Evolutionary conservation across 2,329 filamentous ascomycete genomes (phyloP).

Genomic region (Aspergillus sp.): DNA sequence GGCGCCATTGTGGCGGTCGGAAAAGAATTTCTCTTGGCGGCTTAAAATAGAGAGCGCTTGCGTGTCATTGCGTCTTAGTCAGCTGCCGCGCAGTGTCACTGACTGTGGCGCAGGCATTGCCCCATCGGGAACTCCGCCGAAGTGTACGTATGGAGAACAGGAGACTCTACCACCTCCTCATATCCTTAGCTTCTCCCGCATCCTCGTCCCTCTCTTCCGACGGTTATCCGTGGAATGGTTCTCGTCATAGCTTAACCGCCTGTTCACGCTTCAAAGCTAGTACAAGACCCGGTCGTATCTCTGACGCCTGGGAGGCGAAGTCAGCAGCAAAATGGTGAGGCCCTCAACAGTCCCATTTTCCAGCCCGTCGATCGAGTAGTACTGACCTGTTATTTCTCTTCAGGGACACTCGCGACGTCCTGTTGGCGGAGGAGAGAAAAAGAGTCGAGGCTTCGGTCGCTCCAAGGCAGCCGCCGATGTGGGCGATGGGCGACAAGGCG

Average conservation of each 20-base stretch:
- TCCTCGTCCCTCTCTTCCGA: background rate
- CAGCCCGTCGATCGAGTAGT: too few species aligned
- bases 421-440: conserved; percentile 33
- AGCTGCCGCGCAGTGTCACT: background rate
- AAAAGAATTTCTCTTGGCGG: too few species aligned
- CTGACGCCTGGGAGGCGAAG: conserved; percentile 21
- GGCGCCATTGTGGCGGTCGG: too few species aligned
- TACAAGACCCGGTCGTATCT: conserved; percentile 5
- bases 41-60: too few species aligned
- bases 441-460: conserved; percentile 33
- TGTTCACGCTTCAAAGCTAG: background rate
- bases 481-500: conserved; percentile 35
- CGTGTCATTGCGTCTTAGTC: background rate
- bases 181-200: background rate
- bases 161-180: background rate
- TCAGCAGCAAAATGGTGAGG: conserved; percentile 26
- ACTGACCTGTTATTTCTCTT: background rate
- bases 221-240: too few species aligned
- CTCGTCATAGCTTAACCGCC: too few species aligned
- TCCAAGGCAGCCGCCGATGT: conserved; percentile 34
- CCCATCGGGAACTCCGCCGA: background rate
- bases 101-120: background rate
- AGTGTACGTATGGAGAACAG: background rate
- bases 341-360: background rate
- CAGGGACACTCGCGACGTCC: conserved; percentile 38